Evolutionary conservation across 2,329 filamentous ascomycete species (phyloP), one percentile per base, ranked within the genome.

Genomic region (Paracoccidioides brasiliensis): DNA sequence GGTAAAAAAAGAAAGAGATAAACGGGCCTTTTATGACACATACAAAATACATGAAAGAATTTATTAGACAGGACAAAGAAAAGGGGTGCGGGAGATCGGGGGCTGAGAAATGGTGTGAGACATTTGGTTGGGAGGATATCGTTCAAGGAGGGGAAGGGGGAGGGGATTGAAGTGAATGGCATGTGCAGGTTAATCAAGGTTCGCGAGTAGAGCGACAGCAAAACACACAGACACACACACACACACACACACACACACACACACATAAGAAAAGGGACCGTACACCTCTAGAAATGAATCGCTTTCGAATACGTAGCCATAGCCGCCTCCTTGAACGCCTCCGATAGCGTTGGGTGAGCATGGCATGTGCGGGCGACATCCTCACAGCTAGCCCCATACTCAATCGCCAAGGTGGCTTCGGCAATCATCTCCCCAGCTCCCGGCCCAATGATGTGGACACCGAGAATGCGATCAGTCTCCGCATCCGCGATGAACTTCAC

Each of bases 351-450:
- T 56, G 93, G 93, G 76, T 98, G 93, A 55, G 93, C 93, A 75
- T 98, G 93, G 75, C 88, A 93, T 61, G 93, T 97, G 69, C 93
- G 83, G 59, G 86, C 90, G 69, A 95, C 88, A 73, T 96, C 93
- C 77, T 98, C 93, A 66, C 84, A 90, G 62, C 87, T 93, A 35
- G 93, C 93, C 62, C 93, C 93, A 69, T 98, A 98, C 78, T 98
- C 93, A 52, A 98, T 78, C 56, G 93, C 93, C 67, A 98, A 78
- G 10, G 90, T 93, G 62, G 86, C 93, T 78, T 98, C 93, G 2
- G 93, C 93, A 76, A 98, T 96, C 93, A 98, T 97, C 80, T 98
- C 93, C 67, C 93, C 93, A 45, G 93, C 93, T 71, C 93, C 93
- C 65, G 93, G 81, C 58, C 93, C 93, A 65, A 98, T 85, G 73